Evolutionary conservation across 768 basidiomycete species (phyloP).

Genomic region (Myochromella boudieri): DNA sequence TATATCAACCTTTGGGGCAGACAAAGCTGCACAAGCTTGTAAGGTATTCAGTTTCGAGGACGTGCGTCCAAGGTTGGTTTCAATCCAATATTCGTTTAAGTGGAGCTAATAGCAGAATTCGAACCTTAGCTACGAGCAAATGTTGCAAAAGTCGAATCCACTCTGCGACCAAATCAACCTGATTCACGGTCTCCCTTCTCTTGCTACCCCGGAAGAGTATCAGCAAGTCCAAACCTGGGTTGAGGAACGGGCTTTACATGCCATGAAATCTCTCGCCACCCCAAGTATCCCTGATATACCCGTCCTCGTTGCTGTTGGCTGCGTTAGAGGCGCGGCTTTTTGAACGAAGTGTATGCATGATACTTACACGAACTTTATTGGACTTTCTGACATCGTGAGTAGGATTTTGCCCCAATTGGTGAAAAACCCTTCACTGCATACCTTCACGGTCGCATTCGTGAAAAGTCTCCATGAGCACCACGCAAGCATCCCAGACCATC

Average conservation of each 20-base stretch:
- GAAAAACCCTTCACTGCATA: conserved; percentile 17
- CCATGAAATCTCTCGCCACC: conserved; percentile 20
- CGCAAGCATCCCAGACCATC: conserved; percentile 8
- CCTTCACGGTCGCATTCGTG: conserved; percentile 24
- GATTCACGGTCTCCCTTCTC: conserved; percentile 14
- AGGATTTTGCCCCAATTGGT: conserved; percentile 26
- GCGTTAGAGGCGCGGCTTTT: conserved; percentile 15
- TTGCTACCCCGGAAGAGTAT: conserved; percentile 12
- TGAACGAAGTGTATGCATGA: conserved; percentile 21
- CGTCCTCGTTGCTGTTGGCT: conserved; percentile 21
- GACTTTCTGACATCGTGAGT: neutral
- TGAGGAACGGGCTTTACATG: conserved; percentile 15
- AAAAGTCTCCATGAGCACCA: conserved; percentile 22
- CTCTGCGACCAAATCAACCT: conserved; percentile 22
- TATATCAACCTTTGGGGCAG: conserved; percentile 7
- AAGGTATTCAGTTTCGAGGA: conserved; percentile 23
- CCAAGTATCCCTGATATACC: conserved; percentile 22
- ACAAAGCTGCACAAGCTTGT: conserved; percentile 20
- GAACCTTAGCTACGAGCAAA: too few species aligned
- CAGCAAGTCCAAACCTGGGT: conserved; percentile 19
- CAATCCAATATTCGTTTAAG: too few species aligned
- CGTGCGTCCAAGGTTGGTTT: conserved; percentile 22
- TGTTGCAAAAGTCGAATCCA: conserved; percentile 6
- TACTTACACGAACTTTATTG: neutral
- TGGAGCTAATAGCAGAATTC: conserved; percentile 1